Evolutionary conservation across 345 rosid species (phyloP), one percentile per base, ranked within the genome.

Genomic region (Cardamine chenopodiifolia): DNA sequence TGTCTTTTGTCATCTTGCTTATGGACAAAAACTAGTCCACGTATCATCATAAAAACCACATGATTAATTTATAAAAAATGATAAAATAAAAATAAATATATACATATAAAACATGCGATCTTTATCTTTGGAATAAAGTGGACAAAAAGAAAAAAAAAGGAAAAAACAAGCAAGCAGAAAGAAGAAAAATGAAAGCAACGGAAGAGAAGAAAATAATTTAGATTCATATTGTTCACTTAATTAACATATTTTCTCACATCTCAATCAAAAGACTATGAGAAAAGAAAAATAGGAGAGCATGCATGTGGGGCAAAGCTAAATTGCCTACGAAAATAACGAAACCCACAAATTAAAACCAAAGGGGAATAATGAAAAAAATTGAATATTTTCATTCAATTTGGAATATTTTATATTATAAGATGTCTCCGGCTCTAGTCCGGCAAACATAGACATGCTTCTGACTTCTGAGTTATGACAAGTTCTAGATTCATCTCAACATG

Each of bases 41-140:
- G 12, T 40, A 44, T 19, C 28, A 49, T 2, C n/a, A 22, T 50
- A 28, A 25, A 29, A 20, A 20, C 26, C 12, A 71, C 32, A 61
- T 23, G 4, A 6, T 23, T 61, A 47, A n/a, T 22, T 39, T 37
- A 22, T 11, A 6, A 47, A 8, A n/a, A 42, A 49, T 15, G 6
- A 35, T 35, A 18, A n/a, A 35, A 58, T 11, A 3, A 31, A 17
- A n/a, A 4, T 8, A 59, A 15, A 15, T 8, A 42, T 3, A 28
- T 13, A 15, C 49, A 6, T 31, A 31, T n/a, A 4, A 57, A 48
- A 57, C 62, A 59, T 20, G 44, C 14, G n/a, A 28, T 68, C 74
- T 68, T 68, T 68, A 40, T 68, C 74, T 70, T 69, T 45, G 61
- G 71, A 70, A 69, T 69, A 76, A 70, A 70, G 75, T 76, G 26